Evolutionary conservation across 2,329 filamentous ascomycete species (phyloP), one percentile per base, ranked within the genome.

Genomic region (Fusarium falciforme): DNA sequence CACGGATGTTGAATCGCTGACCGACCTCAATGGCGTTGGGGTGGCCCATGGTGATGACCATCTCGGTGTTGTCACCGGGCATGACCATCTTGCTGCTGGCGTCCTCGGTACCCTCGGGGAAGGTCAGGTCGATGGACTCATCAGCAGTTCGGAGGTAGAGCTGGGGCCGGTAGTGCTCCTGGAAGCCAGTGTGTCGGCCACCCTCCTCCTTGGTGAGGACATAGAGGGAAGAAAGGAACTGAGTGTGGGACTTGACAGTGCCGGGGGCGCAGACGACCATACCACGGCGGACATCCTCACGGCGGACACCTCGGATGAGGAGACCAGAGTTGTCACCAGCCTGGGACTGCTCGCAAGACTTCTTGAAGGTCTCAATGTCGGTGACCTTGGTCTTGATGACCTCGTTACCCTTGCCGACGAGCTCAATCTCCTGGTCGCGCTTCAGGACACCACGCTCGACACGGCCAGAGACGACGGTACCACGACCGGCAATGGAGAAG

Each of bases 361-460:
- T 99, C 91, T 98, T 98, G 90, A 99, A 99, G 76, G 96, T 99
- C 89, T 99, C 96, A 78, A 99, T 98, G 82, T 99, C 97, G 81
- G 96, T 99, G 76, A 99, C 96, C 90, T 98, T 98, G 85, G 96
- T 98, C 92, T 97, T 98, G 89, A 98, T 94, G 77, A 94, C 87
- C 54, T 91, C 89, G 66, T 86, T 85, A 77, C 92, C 91, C 88
- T 96, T 97, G 83, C 96, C 96, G 71, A 99, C 90, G 75, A 99
- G 90, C 89, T 99, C 96, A 77, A 99, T 91, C 82, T 99, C 96
- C 74, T 92, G 89, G 83, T 99, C 96, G 86, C 91, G 94, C 93
- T 98, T 98, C 81, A 99, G 87, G 67, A 91, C 85, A 87, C 96
- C 96, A 83, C 96, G 96, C 91, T 98, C 95, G 70, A 99, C 96